Evolutionary conservation across 106 monocot species (phyloP).

Genomic region (Acorus calamus): DNA sequence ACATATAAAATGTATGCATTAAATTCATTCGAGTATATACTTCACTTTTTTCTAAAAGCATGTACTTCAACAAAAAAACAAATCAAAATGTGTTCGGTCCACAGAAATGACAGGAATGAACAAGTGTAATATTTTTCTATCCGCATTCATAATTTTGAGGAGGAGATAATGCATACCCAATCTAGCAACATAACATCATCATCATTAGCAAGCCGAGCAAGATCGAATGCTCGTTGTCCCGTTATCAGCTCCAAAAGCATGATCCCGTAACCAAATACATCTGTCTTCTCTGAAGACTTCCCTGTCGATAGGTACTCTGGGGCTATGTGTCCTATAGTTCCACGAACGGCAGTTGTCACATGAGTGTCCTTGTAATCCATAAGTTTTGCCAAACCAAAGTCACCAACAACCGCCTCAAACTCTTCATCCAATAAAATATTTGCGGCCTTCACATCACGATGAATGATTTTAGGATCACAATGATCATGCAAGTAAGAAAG

Average conservation of each 20-base stretch:
- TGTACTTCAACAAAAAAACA: neutral
- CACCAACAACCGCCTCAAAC: conserved; percentile 94
- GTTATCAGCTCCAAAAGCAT: conserved; percentile 21
- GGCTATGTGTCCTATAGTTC: no score
- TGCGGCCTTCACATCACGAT: conserved; percentile 97
- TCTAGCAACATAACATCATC: conserved; percentile 17
- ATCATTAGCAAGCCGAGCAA: conserved; percentile 14
- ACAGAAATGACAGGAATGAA: no score
- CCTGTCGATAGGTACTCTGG: no score
- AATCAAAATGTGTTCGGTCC: no score
- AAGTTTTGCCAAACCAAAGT: conserved; percentile 41
- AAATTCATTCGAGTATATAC: no score
- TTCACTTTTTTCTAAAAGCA: no score
- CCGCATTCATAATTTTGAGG: no score
- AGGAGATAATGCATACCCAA: conserved; percentile 2
- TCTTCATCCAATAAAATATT: conserved; percentile 95
- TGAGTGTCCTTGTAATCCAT: conserved; percentile 18
- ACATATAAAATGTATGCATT: no score
- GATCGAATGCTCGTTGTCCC: conserved; percentile 11
- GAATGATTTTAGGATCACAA: conserved; percentile 98
- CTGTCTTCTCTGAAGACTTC: no score
- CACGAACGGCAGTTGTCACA: neutral
- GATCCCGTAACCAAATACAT: conserved; percentile 18
- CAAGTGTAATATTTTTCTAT: no score
- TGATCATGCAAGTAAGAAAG: conserved; percentile 24